Conservation (phyloP, 257 asterid genomes). For the Solanum appendiculatum region DNA sequence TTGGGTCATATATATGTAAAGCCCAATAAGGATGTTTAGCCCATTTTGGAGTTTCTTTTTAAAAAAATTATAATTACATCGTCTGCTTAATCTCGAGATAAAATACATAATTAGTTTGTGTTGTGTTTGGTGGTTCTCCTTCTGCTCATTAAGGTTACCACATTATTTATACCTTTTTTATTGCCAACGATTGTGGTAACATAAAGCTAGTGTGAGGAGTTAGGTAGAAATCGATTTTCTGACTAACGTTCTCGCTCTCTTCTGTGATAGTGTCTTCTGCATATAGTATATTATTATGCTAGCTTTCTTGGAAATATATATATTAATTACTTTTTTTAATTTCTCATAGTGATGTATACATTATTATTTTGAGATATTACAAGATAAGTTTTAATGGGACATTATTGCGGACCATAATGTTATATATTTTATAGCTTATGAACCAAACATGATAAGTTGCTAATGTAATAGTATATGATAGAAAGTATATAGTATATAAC, state of each 20-base stretch:
- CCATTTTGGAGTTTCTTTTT: not conserved
- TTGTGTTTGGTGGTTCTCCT: not conserved
- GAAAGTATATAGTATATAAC: too few species aligned
- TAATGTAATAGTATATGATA: not conserved
- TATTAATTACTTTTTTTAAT: too few species aligned
- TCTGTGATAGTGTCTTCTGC: not conserved
- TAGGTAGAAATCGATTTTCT: not conserved
- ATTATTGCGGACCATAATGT: not conserved
- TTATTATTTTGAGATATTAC: not conserved
- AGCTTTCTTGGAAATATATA: not conserved
- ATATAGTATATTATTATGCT: too few species aligned
- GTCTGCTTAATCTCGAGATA: not conserved
- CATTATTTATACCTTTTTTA: too few species aligned
- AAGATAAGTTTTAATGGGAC: not conserved
- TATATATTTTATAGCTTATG: not conserved
- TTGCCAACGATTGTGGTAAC: not conserved
- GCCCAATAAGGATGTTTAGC: not conserved
- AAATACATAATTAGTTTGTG: not conserved
- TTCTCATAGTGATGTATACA: not conserved
- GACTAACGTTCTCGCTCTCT: not conserved
- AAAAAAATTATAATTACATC: not conserved
- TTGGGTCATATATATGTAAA: not conserved
- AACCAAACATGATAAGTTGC: not conserved
- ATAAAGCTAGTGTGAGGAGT: not conserved
- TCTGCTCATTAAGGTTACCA: not conserved